Evolutionary conservation across 345 rosid genomes (phyloP).

Genomic region (Mercurialis annua): DNA sequence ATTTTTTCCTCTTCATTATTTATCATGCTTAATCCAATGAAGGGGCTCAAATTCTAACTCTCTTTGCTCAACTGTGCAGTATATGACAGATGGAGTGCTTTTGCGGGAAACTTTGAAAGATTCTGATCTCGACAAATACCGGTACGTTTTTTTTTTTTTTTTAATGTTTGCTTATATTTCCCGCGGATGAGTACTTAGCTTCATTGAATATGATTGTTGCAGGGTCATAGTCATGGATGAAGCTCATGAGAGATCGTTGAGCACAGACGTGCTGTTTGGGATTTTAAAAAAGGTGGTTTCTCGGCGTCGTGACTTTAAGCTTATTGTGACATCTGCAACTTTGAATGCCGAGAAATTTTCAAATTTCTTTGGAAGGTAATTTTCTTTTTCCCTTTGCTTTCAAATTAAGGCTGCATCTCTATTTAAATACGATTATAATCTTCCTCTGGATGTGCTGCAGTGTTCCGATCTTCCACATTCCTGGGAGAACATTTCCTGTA

Average conservation of each 20-base stretch:
- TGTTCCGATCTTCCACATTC: conserved; percentile 87
- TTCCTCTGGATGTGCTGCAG: conserved; percentile 42
- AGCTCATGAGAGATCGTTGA: conserved; percentile 96
- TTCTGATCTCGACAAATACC: conserved; percentile 91
- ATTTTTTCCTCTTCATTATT: not conserved
- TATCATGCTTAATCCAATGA: too few species aligned
- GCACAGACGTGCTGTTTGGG: conserved; percentile 92
- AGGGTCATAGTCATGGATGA: conserved; percentile 98
- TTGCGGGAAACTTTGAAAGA: conserved; percentile 97
- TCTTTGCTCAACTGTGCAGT: conserved; percentile 45
- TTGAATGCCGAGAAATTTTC: conserved; percentile 98
- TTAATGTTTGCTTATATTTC: not conserved
- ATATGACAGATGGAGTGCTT: conserved; percentile 98
- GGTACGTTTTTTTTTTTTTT: conserved; percentile 39
- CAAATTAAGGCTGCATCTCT: conserved; percentile 2
- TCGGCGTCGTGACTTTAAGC: conserved; percentile 91
- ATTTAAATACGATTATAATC: not conserved
- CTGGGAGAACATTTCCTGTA: conserved; percentile 96
- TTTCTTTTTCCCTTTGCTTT: conserved; percentile 8
- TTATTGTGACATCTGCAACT: conserved; percentile 97
- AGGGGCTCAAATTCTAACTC: conserved; percentile 4
- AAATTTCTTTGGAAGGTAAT: conserved; percentile 85
- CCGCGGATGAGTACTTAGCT: too few species aligned
- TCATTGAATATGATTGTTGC: conserved; percentile 24
- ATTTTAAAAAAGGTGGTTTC: conserved; percentile 95